Evolutionary conservation across 768 basidiomycete genomes (phyloP).

Genomic region (Mrakia gelida): DNA sequence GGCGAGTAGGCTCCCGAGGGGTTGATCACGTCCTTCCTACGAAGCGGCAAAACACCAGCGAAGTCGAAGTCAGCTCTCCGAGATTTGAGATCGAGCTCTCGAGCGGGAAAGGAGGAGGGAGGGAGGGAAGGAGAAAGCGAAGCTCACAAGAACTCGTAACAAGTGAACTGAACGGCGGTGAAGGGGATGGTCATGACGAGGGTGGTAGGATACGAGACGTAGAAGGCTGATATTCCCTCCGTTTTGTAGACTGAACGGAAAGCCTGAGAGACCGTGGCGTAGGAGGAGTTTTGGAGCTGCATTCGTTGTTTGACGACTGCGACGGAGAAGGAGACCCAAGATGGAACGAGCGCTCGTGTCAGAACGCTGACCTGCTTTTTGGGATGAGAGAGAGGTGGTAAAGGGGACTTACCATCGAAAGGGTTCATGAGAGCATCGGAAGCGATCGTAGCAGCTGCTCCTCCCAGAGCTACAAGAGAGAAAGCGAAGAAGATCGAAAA

Average conservation of each 20-base stretch:
- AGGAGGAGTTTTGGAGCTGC: constrained; percentile 92
- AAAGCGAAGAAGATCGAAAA: background rate
- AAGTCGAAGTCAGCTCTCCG: background rate
- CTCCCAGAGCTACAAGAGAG: constrained; percentile 66
- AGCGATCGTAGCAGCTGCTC: constrained; percentile 88
- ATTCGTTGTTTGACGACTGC: constrained; percentile 98
- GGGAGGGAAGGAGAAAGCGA: background rate
- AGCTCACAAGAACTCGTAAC: constrained; percentile 13
- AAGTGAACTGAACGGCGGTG: constrained; percentile 85
- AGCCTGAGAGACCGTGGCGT: constrained; percentile 79
- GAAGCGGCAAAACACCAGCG: background rate
- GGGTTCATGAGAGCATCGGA: constrained; percentile 99
- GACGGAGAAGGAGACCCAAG: background rate
- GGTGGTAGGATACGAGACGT: constrained; percentile 97
- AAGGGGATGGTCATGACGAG: constrained; percentile 94
- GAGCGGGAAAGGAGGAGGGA: background rate
- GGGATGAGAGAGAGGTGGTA: background rate
- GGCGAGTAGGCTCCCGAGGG: constrained; percentile 84
- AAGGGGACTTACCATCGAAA: constrained; percentile 76
- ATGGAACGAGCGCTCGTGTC: constrained; percentile 26
- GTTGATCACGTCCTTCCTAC: constrained; percentile 81
- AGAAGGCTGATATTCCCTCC: constrained; percentile 89
- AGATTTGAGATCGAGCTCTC: too few relatives aligned
- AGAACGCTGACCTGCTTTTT: background rate
- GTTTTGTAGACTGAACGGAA: constrained; percentile 74